These are phyloP conservation scores for Tubosaeta sp. DNA, from an alignment of 768 basidiomycete species.

Conservation along the genomic window DNA sequence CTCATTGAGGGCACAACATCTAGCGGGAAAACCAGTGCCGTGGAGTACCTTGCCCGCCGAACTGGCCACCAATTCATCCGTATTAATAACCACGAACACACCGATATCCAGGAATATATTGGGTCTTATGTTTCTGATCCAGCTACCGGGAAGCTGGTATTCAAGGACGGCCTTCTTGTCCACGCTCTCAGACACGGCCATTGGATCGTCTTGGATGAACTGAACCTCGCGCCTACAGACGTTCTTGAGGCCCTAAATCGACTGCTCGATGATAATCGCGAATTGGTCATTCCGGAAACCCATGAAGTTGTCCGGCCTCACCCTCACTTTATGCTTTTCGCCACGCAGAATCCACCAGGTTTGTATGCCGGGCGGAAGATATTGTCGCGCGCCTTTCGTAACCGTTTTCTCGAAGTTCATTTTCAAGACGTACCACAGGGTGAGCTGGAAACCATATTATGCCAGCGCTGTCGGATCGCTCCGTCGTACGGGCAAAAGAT, in stretches of 20 bases:
- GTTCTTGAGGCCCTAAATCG: constrained; percentile 97
- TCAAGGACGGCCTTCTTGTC: constrained; percentile 91
- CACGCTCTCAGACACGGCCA: constrained; percentile 87
- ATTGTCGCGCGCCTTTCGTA: constrained; percentile 92
- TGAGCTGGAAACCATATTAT: constrained; percentile 92
- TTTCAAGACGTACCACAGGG: constrained; percentile 94
- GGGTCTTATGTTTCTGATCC: constrained; percentile 96
- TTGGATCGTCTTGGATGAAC: constrained; percentile 97
- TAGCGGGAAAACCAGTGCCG: constrained; percentile 93
- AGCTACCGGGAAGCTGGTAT: constrained; percentile 86
- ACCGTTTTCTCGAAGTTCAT: constrained; percentile 96
- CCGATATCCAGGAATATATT: constrained; percentile 98
- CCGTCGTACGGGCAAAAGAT: constrained; percentile 91
- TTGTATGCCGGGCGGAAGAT: constrained; percentile 94
- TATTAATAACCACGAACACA: constrained; percentile 99
- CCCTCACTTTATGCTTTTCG: constrained; percentile 95
- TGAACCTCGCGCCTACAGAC: constrained; percentile 96
- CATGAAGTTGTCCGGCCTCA: constrained; percentile 93
- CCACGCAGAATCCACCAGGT: constrained; percentile 97
- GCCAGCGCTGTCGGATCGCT: constrained; percentile 86
- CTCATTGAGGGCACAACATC: constrained; percentile 98
- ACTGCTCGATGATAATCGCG: constrained; percentile 94
- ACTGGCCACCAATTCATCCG: constrained; percentile 96
- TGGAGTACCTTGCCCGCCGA: constrained; percentile 89
- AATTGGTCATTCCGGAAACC: constrained; percentile 92